Base-by-base conservation (phyloP, 495 filamentous ascomycete genomes). In the Paragyromitra xinjiangensis region DNA sequence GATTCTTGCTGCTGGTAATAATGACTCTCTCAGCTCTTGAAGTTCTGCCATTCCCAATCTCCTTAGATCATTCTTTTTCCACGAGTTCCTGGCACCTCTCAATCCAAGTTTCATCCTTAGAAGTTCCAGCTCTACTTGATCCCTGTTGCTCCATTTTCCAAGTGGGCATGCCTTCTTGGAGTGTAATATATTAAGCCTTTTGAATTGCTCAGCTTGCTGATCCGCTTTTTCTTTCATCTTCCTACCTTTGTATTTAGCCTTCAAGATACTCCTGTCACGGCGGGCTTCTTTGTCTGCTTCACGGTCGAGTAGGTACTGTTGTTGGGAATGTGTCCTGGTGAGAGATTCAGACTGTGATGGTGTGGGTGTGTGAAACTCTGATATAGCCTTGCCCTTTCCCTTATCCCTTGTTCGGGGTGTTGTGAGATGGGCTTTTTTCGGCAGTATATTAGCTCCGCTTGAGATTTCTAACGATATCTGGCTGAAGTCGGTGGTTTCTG, bases 51-150 rank as follows among this genome's bases (percentile, higher is more conserved):
- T 22, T 4, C 39, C 19, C 42, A 72, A n/a, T 4, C 53, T 72
- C 11, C 29, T 64, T 62, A 73, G 58, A 40, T 71, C 68, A n/a
- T 22, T 26, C 29, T 9, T 63, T 51, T 71, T 71, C 55, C 55
- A 71, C 7, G 68, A 62, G 29, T 63, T 63, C n/a, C 62, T 71
- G 26, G 68, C 56, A 26, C 44, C 56, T 63, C 68, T 71, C 29
- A 71, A 22, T 16, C 61, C 51, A 45, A 77, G 69, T n/a, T 58
- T 58, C 62, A 73, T 73, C 6, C 42, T 66, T 40, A 77, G 29
- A 1, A 66, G 16, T n/a, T 77, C 74, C 14, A 77, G 29, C 14
- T 77, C 69, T 5, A 77, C 1, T 73, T 77, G 74, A 7, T 77
- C 50, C 14, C n/a, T 29, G 9, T 53, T 73, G 7, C 39, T 73